A percentile compares a stretch with the other conserved stretches of the same genome.
Conservation (phyloP, 192 early-diverging fungal genomes). For the Coemansia sp. region DNA sequence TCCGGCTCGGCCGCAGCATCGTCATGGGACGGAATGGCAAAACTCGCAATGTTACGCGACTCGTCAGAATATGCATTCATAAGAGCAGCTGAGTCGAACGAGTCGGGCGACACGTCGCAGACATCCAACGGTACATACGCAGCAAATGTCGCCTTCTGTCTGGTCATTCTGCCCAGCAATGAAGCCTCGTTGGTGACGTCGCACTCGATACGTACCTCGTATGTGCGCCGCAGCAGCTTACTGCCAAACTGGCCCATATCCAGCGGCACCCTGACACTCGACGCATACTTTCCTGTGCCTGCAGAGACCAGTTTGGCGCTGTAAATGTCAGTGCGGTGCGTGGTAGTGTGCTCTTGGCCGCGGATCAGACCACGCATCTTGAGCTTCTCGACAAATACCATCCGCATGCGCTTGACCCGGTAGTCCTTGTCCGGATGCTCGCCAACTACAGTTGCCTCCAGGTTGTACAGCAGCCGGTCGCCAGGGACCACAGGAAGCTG, state of each 20-base stretch:
- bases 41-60: constrained; percentile 25
- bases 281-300: constrained; percentile 5
- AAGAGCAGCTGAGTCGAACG: constrained; percentile 15
- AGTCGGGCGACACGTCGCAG: constrained; percentile 25
- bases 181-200: constrained; percentile 30
- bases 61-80: constrained; percentile 44
- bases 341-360: constrained; percentile 22
- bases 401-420: constrained; percentile 15
- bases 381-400: constrained; percentile 29
- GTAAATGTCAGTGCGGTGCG: constrained; percentile 18
- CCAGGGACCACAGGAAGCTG: constrained; percentile 34
- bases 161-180: constrained; percentile 24
- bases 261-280: constrained; percentile 26
- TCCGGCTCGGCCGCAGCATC: constrained; percentile 23
- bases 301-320: constrained; percentile 14
- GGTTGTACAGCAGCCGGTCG: constrained; percentile 26
- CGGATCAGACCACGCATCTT: constrained; percentile 34
- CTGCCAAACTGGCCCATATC: constrained; percentile 46
- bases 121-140: constrained; percentile 26
- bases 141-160: constrained; percentile 17
- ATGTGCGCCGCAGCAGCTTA: constrained; percentile 34
- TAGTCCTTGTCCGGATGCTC: constrained; percentile 1
- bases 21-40: constrained; percentile 20
- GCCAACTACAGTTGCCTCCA: constrained; percentile 13
- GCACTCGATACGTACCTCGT: constrained; percentile 40